Evolutionary conservation across 2,329 filamentous ascomycete genomes (phyloP), one percentile per base, ranked within the genome.

Genomic region (Stachybotrys elegans): DNA sequence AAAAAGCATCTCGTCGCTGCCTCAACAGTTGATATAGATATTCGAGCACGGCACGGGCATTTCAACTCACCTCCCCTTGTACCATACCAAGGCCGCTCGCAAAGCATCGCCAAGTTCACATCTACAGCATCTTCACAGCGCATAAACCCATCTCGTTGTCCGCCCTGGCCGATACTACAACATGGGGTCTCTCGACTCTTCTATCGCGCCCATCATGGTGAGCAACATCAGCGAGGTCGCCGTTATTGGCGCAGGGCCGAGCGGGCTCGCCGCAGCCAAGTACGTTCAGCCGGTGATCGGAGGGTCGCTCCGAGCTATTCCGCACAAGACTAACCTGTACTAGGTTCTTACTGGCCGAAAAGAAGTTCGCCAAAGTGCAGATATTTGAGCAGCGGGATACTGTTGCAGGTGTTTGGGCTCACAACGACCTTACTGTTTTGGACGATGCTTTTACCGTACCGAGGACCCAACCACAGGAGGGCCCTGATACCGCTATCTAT

Each of bases 321-420:
- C n/a, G n/a, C n/a, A n/a, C n/a, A n/a, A n/a, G n/a, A n/a, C 25
- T 29, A 14, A 29, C 25, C 9, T 9, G 25, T 9, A 14, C 25
- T 37, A 89, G 86, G 73, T 86, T 85, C 56, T 66, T 90, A 2
- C 60, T 79, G 2, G 84, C 84, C 0, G 85, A 78, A 75, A 55
- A 70, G 22, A 59, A 51, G 60, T 89, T 88, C 54, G 68, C 78
- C 9, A 73, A 71, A 16, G 80, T 91, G 31, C 73, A 78, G 17
- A 60, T 90, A 11, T 88, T 84, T 52, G 87, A 91, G 58, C 85
- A 90, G 60, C 76, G 84, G 39, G 66, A 70, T 31, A 70, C 69
- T 7, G 70, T 78, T 2, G 86, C 86, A 14, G 87, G 87, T 1
- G 74, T 86, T 5, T 91, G 87, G 87, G 86, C 86, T 49, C 83